phyloP scores from a whole-genome alignment of 306 rosid genomes.

The Carpinus fangiana region DNA sequence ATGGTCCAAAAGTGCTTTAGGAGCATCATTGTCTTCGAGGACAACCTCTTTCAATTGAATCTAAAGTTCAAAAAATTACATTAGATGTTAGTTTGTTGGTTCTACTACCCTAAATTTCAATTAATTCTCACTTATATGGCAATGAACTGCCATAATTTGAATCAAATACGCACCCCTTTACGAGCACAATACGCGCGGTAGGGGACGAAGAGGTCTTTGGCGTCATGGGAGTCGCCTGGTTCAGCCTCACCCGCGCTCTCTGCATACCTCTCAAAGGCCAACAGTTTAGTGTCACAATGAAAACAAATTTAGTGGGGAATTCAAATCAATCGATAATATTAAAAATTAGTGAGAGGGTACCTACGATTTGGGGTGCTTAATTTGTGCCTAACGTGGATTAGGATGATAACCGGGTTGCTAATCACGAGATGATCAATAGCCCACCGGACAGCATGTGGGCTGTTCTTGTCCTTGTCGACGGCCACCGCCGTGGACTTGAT shows the following conservation, averaged over 20 bases:
- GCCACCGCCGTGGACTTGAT: slow-evolving; percentile 70
- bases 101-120: no score
- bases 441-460: slow-evolving; percentile 70
- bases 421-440: slow-evolving; percentile 66
- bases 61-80: slow-evolving; percentile 39
- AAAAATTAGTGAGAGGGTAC: slow-evolving; percentile 48
- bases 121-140: no score
- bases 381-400: slow-evolving; percentile 68
- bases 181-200: slow-evolving; percentile 63
- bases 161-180: slow-evolving; percentile 50
- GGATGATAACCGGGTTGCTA: slow-evolving; percentile 46
- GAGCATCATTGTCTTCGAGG: slow-evolving; percentile 59
- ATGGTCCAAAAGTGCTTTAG: slow-evolving; percentile 60
- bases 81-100: slow-evolving; percentile 5
- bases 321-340: no score
- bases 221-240: slow-evolving; percentile 38
- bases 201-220: slow-evolving; percentile 41
- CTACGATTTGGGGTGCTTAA: slow-evolving; percentile 53
- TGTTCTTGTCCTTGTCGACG: slow-evolving; percentile 81
- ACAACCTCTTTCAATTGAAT: slow-evolving; percentile 63
- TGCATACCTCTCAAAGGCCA: slow-evolving; percentile 23
- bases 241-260: slow-evolving; percentile 42
- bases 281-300: background rate
- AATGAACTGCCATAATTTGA: no score
- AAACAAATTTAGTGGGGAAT: no score